Conservation (phyloP, 352 stramenopile genomes). For the Detonula confervacea region DNA sequence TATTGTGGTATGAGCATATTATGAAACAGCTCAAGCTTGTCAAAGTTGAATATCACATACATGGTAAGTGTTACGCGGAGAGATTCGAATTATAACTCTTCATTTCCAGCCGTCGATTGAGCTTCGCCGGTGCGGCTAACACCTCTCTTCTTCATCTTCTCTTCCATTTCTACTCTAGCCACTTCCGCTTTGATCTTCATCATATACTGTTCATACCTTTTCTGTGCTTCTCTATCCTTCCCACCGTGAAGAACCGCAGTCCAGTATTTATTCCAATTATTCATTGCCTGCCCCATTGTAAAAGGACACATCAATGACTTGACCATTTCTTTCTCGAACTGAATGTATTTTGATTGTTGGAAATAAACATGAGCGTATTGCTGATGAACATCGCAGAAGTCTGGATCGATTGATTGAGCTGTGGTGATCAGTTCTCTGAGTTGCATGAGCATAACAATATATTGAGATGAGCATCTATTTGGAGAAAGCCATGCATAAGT, state of each 20-base stretch:
- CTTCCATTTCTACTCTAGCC: constrained; percentile 16
- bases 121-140: neutral
- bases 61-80: too few species aligned
- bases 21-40: too few species aligned
- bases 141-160: constrained; percentile 1
- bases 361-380: constrained; percentile 79
- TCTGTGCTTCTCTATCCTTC: constrained; percentile 18
- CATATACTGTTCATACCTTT: constrained; percentile 53
- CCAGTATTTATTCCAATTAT: constrained; percentile 80
- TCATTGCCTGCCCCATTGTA: constrained; percentile 64
- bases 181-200: constrained; percentile 39
- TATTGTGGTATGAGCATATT: too few species aligned
- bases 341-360: constrained; percentile 61
- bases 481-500: constrained; percentile 5
- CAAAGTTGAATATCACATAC: too few species aligned
- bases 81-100: constrained; percentile 3
- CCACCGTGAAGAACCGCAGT: constrained; percentile 37
- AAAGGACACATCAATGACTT: constrained; percentile 74
- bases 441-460: neutral
- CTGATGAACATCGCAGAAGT: constrained; percentile 79
- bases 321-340: constrained; percentile 72
- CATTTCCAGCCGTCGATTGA: too few species aligned
- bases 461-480: constrained; percentile 5
- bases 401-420: constrained; percentile 75
- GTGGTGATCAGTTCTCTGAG: constrained; percentile 56